Evolutionary conservation across 306 rosid species (phyloP).

Genomic region (Trifolium pratense): DNA sequence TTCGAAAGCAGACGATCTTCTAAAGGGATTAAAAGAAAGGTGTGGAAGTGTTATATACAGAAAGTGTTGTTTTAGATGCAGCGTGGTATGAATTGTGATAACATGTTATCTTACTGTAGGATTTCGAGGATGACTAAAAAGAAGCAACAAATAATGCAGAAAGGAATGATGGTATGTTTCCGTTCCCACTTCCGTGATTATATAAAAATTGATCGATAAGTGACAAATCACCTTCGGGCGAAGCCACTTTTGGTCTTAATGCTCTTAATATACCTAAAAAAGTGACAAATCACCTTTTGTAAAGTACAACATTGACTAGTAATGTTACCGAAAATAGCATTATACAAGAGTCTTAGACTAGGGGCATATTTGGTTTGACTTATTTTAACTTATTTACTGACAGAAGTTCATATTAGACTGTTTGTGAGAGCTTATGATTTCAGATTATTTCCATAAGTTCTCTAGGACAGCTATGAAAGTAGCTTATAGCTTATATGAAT

Average conservation of each 20-base stretch:
- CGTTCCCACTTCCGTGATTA: conserved; percentile 28
- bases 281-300: not conserved
- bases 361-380: not conserved
- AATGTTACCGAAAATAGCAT: not conserved
- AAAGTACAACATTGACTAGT: not conserved
- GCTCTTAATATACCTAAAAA: too few species aligned
- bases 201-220: conserved; percentile 1
- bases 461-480: not conserved
- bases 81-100: conserved; percentile 18
- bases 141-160: conserved; percentile 66
- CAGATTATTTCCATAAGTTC: not conserved
- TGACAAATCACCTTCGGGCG: too few species aligned
- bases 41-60: conserved; percentile 50
- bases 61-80: not conserved
- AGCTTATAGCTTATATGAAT: not conserved
- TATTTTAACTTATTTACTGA: not conserved
- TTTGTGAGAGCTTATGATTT: not conserved
- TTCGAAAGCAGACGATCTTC: conserved; percentile 69
- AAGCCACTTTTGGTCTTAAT: too few species aligned
- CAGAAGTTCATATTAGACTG: not conserved
- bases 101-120: conserved; percentile 50
- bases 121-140: conserved; percentile 59
- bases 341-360: not conserved
- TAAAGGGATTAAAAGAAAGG: conserved; percentile 73
- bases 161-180: conserved; percentile 65